These are phyloP conservation scores for Fusarium mundagurra DNA, from an alignment of 2,329 filamentous ascomycete genomes.

Conservation along the genomic window DNA sequence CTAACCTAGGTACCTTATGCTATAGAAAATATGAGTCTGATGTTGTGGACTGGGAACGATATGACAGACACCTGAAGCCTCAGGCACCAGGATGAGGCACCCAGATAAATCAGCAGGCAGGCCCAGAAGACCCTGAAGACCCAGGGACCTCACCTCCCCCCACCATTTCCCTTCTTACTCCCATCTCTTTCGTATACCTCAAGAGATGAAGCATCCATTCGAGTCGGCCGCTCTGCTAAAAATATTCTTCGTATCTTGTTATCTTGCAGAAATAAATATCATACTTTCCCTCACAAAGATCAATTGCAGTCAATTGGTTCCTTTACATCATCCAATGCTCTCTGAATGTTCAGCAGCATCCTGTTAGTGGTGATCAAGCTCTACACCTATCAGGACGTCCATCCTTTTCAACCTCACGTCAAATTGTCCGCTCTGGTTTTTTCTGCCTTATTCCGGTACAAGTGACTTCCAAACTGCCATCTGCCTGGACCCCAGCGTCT, in stretches of 20 bases:
- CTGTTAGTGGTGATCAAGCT: background rate
- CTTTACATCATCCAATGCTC: background rate
- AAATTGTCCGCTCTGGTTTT: background rate
- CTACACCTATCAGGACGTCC: background rate
- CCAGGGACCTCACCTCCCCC: background rate
- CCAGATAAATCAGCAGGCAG: conserved; percentile 13
- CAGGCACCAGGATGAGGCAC: conserved; percentile 15
- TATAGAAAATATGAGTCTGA: background rate
- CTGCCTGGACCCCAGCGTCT: conserved; percentile 1
- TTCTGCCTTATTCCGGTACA: conserved; percentile 15
- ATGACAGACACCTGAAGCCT: conserved; percentile 13
- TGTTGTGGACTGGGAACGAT: background rate
- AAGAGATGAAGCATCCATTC: background rate
- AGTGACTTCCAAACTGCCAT: conserved; percentile 3
- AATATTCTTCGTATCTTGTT: background rate
- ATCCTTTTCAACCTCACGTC: background rate
- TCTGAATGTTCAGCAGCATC: background rate
- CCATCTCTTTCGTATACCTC: background rate
- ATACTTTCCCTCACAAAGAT: background rate
- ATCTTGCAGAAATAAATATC: no score
- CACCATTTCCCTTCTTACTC: background rate
- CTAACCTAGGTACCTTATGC: background rate
- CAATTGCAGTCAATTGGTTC: background rate
- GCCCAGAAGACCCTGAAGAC: background rate
- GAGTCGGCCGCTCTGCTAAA: background rate